Percentiles rank a stretch among this genome's conserved stretches.
Conservation (phyloP, 2,329 filamentous ascomycete genomes). For the Sarocladiaceae sp. region DNA sequence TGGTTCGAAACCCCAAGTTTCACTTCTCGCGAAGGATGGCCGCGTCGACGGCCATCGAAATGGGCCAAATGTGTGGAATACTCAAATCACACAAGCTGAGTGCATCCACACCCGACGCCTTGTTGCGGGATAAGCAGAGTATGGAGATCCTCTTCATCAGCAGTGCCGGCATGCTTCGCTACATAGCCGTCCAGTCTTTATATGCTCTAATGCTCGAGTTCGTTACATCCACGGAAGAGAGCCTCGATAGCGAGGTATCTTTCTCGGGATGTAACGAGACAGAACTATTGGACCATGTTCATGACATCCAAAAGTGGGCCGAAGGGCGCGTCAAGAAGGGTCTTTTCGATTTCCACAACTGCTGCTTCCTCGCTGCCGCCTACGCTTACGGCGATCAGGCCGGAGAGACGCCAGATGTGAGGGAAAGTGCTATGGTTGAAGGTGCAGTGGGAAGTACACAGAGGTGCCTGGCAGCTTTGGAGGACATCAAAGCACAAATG, state of each 20-base stretch:
- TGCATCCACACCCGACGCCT: background rate
- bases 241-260: background rate
- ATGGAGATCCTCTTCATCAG: conserved; percentile 3
- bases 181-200: conserved; percentile 5
- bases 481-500: too few species aligned
- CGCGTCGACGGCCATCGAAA: background rate
- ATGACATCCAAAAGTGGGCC: background rate
- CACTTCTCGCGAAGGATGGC: conserved; percentile 7
- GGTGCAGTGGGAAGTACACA: background rate
- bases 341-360: background rate
- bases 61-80: background rate
- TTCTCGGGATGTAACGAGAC: background rate
- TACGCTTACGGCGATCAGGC: background rate
- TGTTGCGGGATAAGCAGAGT: too few species aligned
- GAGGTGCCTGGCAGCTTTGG: too few species aligned
- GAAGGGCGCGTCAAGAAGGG: background rate
- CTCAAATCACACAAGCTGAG: background rate
- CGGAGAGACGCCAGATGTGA: too few species aligned
- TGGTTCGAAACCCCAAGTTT: conserved; percentile 2
- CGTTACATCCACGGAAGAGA: conserved; percentile 3
- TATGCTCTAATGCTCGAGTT: conserved; percentile 7
- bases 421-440: background rate
- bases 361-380: background rate
- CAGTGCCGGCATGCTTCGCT: background rate
- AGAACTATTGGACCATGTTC: background rate